A percentile compares a stretch with the other conserved stretches of the same genome.
Evolutionary conservation across 441 rosid species (phyloP).

Genomic region (Populus hybrid): DNA sequence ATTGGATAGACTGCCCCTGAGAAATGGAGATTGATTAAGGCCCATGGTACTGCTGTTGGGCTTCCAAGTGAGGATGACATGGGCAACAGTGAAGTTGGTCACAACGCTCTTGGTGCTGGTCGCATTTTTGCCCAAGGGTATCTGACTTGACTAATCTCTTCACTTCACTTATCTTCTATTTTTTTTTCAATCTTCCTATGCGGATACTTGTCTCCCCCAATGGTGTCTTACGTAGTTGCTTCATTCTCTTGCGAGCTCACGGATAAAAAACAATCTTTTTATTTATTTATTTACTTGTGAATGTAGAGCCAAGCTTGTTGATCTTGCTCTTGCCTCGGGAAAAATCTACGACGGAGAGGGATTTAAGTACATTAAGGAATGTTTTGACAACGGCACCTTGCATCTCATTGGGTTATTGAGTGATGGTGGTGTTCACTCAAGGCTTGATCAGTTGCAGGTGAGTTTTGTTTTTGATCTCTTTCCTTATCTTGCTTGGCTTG

Average conservation of each 20-base stretch:
- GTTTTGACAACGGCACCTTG: conserved; percentile 63
- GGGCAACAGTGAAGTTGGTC: conserved; percentile 99
- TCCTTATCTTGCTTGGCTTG: background rate
- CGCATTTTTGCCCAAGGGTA: conserved; percentile 92
- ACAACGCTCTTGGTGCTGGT: conserved; percentile 97
- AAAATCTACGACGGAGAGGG: conserved; percentile 83
- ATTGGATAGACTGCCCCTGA: conserved; percentile 58
- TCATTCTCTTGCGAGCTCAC: background rate
- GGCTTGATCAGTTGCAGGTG: conserved; percentile 94
- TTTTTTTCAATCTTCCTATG: too few species aligned
- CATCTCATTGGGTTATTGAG: conserved; percentile 87
- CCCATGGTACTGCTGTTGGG: conserved; percentile 92
- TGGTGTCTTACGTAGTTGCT: background rate
- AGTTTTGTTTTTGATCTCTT: background rate
- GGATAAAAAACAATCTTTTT: background rate
- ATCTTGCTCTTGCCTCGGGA: conserved; percentile 83
- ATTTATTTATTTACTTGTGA: conserved; percentile 15
- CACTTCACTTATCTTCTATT: background rate
- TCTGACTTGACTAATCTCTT: background rate
- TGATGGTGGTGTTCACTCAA: conserved; percentile 97
- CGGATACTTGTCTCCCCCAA: background rate
- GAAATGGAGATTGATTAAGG: conserved; percentile 81
- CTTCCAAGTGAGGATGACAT: conserved; percentile 96
- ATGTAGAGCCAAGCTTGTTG: conserved; percentile 90
- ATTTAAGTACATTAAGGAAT: conserved; percentile 64